Conservation (phyloP, 805 yeast species). For the Starmerella apicola region DNA sequence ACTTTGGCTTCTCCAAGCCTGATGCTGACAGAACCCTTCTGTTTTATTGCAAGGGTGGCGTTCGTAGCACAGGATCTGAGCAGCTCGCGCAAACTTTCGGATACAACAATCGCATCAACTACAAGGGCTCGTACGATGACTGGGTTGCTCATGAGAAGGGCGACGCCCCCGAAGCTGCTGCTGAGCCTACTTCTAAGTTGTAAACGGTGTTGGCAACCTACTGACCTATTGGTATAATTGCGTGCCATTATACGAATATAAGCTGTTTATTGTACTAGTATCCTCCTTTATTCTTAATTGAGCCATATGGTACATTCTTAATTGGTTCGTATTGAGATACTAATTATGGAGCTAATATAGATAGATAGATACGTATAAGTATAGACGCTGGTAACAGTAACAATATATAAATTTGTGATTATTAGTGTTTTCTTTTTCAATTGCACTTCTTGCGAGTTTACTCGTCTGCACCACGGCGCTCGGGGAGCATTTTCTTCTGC, state of each 20-base stretch:
- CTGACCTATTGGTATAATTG: no score
- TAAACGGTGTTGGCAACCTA: neutral
- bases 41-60: slow-evolving; percentile 88
- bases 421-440: no score
- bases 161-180: slow-evolving; percentile 29
- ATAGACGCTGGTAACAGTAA: no score
- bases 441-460: no score
- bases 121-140: slow-evolving; percentile 76
- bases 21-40: slow-evolving; percentile 54
- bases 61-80: slow-evolving; percentile 81
- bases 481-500: slow-evolving; percentile 30
- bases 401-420: no score
- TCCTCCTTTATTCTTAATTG: no score
- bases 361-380: no score
- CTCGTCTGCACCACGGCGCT: slow-evolving; percentile 18
- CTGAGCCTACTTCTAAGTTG: neutral
- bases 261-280: no score
- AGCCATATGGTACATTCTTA: no score
- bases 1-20: slow-evolving; percentile 78
- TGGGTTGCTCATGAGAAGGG: slow-evolving; percentile 57
- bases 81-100: slow-evolving; percentile 87
- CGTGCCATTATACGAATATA: no score
- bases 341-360: no score
- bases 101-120: slow-evolving; percentile 70
- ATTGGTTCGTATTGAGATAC: no score